These are phyloP conservation scores for Tricholoma hemisulphureum DNA, from an alignment of 768 basidiomycete genomes.

Conservation along the genomic window DNA sequence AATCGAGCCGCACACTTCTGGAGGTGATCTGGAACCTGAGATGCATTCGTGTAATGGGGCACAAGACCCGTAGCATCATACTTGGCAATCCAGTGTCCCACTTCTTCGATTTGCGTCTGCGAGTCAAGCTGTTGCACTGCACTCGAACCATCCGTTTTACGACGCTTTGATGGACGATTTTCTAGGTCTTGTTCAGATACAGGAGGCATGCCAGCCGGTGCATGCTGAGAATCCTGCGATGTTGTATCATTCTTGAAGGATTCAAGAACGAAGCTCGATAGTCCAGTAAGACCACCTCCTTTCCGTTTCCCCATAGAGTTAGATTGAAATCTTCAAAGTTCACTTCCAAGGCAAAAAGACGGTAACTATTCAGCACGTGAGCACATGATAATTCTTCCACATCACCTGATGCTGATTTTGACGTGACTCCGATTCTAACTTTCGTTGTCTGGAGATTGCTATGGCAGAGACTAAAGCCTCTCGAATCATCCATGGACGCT, in stretches of 20 bases:
- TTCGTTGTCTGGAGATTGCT: too few species aligned
- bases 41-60: slow-evolving; percentile 58
- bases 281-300: slow-evolving; percentile 42
- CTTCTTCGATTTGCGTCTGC: slow-evolving; percentile 17
- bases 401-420: not conserved
- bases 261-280: slow-evolving; percentile 43
- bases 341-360: not conserved
- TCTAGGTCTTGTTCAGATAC: slow-evolving; percentile 3
- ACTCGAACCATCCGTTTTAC: slow-evolving; percentile 19
- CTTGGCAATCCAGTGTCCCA: slow-evolving; percentile 33
- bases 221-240: not conserved
- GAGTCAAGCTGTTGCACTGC: slow-evolving; percentile 11
- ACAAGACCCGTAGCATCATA: slow-evolving; percentile 76
- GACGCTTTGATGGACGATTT: slow-evolving; percentile 35
- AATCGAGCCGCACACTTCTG: slow-evolving; percentile 68
- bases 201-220: not conserved
- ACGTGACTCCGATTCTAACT: not conserved
- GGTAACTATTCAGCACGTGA: too few species aligned
- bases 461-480: slow-evolving; percentile 21
- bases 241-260: slow-evolving; percentile 29
- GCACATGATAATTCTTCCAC: not conserved
- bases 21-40: slow-evolving; percentile 74
- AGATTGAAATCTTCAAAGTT: not conserved
- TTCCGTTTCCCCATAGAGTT: slow-evolving; percentile 33
- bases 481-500: slow-evolving; percentile 44